Percentiles rank a stretch among this genome's conserved stretches.
Conservation (phyloP, 2,329 filamentous ascomycete genomes). For the Dendryphion nanum region DNA sequence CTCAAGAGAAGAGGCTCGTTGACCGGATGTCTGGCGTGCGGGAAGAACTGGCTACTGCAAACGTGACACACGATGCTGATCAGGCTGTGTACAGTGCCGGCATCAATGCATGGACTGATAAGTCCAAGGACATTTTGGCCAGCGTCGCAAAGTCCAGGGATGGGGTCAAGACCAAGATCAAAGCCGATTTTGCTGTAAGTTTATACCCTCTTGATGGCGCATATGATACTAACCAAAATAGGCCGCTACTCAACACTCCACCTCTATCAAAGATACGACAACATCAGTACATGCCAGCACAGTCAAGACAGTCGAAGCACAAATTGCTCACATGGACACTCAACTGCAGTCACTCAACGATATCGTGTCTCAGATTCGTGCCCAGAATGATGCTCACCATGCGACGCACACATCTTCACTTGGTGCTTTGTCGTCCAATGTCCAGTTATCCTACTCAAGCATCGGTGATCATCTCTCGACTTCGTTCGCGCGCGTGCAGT, state of each 20-base stretch:
- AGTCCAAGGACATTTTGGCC: constrained; percentile 67
- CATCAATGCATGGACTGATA: constrained; percentile 72
- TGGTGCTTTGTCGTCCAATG: constrained; percentile 62
- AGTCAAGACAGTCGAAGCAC: constrained; percentile 82
- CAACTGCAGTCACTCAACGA: constrained; percentile 90
- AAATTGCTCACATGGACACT: constrained; percentile 81
- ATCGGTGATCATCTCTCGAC: constrained; percentile 69
- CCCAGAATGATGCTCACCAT: constrained; percentile 77
- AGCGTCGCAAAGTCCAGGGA: constrained; percentile 73
- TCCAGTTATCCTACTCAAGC: constrained; percentile 70
- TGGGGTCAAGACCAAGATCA: constrained; percentile 74
- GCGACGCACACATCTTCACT: constrained; percentile 67
- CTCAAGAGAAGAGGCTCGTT: constrained; percentile 69
- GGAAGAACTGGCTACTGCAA: constrained; percentile 64
- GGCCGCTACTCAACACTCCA: constrained; percentile 74
- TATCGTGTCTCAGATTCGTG: constrained; percentile 78
- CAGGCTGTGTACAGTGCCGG: constrained; percentile 65
- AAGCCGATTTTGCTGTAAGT: constrained; percentile 80
- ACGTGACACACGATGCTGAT: constrained; percentile 62
- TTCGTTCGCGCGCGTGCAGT: constrained; percentile 65
- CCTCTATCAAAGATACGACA: constrained; percentile 78
- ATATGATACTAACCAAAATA: constrained; percentile 34
- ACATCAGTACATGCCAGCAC: constrained; percentile 89
- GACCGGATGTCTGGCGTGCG: constrained; percentile 63
- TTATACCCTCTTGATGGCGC: background rate